These are phyloP conservation scores for Candida nanaspora DNA, from an alignment of 805 yeast species.

Conservation along the genomic window DNA sequence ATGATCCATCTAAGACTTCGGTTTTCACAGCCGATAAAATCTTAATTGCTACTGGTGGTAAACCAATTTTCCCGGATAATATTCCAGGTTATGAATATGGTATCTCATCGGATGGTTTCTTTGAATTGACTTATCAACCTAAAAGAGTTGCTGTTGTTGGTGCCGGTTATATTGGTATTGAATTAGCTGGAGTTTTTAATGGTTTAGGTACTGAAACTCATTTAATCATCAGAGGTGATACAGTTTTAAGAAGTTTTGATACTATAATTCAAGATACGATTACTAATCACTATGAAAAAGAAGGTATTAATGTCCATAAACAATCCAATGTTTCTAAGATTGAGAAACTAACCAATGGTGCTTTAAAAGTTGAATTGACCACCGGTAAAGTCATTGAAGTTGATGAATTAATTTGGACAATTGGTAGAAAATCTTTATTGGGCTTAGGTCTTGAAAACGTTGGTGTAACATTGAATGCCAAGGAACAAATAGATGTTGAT, in stretches of 20 bases:
- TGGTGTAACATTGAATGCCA: constrained; percentile 56
- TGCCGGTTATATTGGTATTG: constrained; percentile 96
- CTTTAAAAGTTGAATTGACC: constrained; percentile 39
- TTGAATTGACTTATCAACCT: constrained; percentile 75
- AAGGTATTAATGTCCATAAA: constrained; percentile 80
- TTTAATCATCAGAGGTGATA: constrained; percentile 83
- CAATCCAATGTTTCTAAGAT: constrained; percentile 42
- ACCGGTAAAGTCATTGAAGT: constrained; percentile 45
- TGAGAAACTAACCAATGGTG: constrained; percentile 41
- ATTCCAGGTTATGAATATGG: constrained; percentile 83
- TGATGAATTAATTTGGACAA: constrained; percentile 86
- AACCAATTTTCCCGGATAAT: constrained; percentile 59
- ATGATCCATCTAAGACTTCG: constrained; percentile 41
- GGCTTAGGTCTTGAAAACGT: constrained; percentile 72
- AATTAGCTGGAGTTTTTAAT: constrained; percentile 89
- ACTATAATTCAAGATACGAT: constrained; percentile 68
- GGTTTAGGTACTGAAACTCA: constrained; percentile 84
- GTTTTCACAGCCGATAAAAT: constrained; percentile 73
- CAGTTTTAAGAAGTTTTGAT: constrained; percentile 85
- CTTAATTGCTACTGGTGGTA: constrained; percentile 91
- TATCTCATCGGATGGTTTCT: constrained; percentile 86
- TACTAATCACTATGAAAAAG: constrained; percentile 72
- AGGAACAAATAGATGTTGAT: constrained; percentile 67
- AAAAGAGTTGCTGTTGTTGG: constrained; percentile 92
- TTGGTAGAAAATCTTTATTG: constrained; percentile 78